Conservation (phyloP, 2,329 filamentous ascomycete species). For the Paradendryphiella salina region DNA sequence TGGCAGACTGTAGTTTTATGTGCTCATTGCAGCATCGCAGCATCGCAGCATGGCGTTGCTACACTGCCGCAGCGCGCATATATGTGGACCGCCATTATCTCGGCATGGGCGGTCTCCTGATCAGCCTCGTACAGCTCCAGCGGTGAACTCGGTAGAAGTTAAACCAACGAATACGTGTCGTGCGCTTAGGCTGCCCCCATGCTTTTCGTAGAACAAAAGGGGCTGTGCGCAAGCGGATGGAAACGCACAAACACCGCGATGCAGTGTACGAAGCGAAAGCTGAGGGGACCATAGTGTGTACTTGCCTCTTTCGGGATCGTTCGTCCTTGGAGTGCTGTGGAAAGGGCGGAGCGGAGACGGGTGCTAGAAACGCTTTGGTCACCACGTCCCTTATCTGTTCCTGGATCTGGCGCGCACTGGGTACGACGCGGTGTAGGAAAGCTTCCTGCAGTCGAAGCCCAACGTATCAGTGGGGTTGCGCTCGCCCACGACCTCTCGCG, state of each 20-base stretch:
- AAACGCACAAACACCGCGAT: slow-evolving; percentile 11
- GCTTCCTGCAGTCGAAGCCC: background rate
- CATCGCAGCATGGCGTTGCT: slow-evolving; percentile 19
- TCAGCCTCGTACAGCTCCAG: slow-evolving; percentile 23
- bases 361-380: slow-evolving; percentile 8
- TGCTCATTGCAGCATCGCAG: slow-evolving; percentile 6
- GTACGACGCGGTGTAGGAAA: background rate
- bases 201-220: slow-evolving; percentile 17
- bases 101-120: slow-evolving; percentile 7
- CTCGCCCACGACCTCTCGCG: too few relatives aligned
- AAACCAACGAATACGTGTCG: slow-evolving; percentile 17
- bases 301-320: slow-evolving; percentile 18
- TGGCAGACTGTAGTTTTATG: slow-evolving; percentile 15
- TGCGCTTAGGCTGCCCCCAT: slow-evolving; percentile 13
- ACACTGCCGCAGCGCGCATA: slow-evolving; percentile 15
- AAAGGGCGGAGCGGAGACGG: slow-evolving; percentile 20
- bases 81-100: slow-evolving; percentile 3
- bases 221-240: slow-evolving; percentile 25
- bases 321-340: slow-evolving; percentile 13
- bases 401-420: slow-evolving; percentile 2
- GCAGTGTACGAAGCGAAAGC: slow-evolving; percentile 20
- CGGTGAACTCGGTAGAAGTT: slow-evolving; percentile 19
- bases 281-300: slow-evolving; percentile 13
- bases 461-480: background rate
- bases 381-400: slow-evolving; percentile 8